Percentiles rank a stretch among this genome's conserved stretches.
Evolutionary conservation across 441 rosid species (phyloP).

Genomic region (Croton laevigatus): DNA sequence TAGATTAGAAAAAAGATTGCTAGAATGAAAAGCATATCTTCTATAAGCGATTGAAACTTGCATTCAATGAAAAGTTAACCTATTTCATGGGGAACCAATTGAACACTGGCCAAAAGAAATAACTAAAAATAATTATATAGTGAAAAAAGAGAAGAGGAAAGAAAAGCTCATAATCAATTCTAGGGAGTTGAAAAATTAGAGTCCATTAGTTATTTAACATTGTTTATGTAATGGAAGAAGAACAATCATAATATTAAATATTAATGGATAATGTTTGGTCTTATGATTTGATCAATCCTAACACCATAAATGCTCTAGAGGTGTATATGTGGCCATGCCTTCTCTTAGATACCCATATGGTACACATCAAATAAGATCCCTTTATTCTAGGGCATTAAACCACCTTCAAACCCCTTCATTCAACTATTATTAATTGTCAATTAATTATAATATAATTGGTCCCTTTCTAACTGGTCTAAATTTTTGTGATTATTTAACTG

Average conservation of each 20-base stretch:
- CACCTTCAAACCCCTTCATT: not conserved
- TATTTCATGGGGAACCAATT: not conserved
- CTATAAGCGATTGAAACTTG: not conserved
- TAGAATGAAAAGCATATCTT: not conserved
- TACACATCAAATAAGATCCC: not conserved
- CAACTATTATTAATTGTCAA: not conserved
- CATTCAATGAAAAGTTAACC: not conserved
- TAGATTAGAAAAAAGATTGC: too few relatives aligned
- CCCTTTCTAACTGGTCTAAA: not conserved
- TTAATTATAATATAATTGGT: not conserved
- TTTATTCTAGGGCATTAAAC: conserved; percentile 7
- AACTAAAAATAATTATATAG: not conserved
- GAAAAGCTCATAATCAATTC: conserved; percentile 1
- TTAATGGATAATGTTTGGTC: not conserved
- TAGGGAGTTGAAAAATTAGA: too few relatives aligned
- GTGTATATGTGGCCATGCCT: conserved; percentile 1
- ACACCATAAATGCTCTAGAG: conserved; percentile 5
- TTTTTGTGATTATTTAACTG: not conserved
- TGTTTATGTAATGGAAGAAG: not conserved
- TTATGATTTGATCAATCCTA: too few relatives aligned
- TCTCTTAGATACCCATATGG: not conserved
- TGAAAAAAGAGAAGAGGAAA: not conserved
- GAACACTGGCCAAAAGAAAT: not conserved
- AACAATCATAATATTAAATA: not conserved
- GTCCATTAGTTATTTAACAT: not conserved